A percentile compares a stretch with the other conserved stretches of the same genome.
phyloP scores from a whole-genome alignment of 257 asterid species.

The Gentiana macrophylla region DNA sequence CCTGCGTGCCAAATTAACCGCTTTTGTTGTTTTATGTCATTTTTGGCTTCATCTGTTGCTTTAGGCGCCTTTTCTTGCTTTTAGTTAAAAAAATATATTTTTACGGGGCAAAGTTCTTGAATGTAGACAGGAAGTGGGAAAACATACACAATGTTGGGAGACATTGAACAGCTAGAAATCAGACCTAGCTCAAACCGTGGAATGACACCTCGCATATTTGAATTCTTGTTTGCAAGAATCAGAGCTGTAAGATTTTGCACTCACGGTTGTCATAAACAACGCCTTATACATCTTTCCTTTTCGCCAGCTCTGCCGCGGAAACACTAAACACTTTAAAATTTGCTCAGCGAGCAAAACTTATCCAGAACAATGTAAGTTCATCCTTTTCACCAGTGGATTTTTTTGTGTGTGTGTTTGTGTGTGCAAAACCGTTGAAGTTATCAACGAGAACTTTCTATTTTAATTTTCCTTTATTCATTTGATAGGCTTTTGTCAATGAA shows the following conservation, averaged over 20 bases:
- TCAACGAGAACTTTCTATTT: background rate
- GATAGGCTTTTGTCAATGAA: constrained; percentile 84
- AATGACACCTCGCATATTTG: constrained; percentile 96
- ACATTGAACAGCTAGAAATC: constrained; percentile 63
- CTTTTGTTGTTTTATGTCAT: too few relatives aligned
- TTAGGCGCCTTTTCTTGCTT: too few relatives aligned
- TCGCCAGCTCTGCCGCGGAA: constrained; percentile 80
- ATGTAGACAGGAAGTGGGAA: constrained; percentile 98
- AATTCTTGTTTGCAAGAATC: constrained; percentile 92
- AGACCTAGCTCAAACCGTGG: constrained; percentile 84
- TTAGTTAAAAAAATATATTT: too few relatives aligned
- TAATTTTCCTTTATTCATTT: constrained; percentile 14
- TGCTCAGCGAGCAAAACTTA: constrained; percentile 94
- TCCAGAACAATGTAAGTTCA: constrained; percentile 86
- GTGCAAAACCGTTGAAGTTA: background rate
- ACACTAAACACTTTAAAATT: constrained; percentile 87
- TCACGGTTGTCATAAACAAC: constrained; percentile 6
- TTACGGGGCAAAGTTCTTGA: constrained; percentile 2
- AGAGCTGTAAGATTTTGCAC: constrained; percentile 52
- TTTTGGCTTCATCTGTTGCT: too few relatives aligned
- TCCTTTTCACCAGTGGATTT: constrained; percentile 6
- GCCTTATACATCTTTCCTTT: constrained; percentile 4
- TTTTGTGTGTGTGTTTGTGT: too few relatives aligned
- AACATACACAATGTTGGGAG: constrained; percentile 96
- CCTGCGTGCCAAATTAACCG: too few relatives aligned